Evolutionary conservation across 768 basidiomycete genomes (phyloP).

Genomic region (Psilocybe azurescens): DNA sequence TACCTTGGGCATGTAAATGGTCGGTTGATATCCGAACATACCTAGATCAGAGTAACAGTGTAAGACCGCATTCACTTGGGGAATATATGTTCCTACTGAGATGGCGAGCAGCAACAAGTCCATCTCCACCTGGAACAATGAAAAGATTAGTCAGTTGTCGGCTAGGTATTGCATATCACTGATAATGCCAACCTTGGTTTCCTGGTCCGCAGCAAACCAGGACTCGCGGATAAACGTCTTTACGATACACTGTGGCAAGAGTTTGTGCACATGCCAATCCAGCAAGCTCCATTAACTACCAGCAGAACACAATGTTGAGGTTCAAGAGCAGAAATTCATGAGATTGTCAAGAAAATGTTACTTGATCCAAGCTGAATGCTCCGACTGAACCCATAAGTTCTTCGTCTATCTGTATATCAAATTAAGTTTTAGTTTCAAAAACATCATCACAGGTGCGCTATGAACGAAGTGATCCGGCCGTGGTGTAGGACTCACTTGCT

Average conservation of each 20-base stretch:
- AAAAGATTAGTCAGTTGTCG: background rate
- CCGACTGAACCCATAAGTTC: constrained; percentile 90
- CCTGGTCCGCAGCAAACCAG: constrained; percentile 98
- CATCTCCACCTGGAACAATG: constrained; percentile 74
- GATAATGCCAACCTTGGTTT: constrained; percentile 69
- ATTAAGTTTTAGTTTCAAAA: background rate
- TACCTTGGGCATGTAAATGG: constrained; percentile 94
- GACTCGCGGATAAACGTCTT: constrained; percentile 72
- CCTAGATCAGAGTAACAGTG: constrained; percentile 44
- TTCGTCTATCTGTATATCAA: constrained; percentile 78
- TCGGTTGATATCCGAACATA: constrained; percentile 91
- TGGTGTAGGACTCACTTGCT: constrained; percentile 56
- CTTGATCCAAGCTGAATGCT: constrained; percentile 95
- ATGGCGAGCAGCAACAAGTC: constrained; percentile 94
- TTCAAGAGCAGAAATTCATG: background rate
- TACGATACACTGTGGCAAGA: constrained; percentile 76
- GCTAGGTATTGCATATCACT: too few relatives aligned
- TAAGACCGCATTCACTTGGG: background rate
- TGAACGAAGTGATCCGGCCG: too few relatives aligned
- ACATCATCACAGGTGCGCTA: background rate
- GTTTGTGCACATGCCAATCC: constrained; percentile 94
- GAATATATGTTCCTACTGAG: constrained; percentile 53
- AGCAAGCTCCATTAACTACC: constrained; percentile 93
- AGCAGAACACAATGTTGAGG: background rate
- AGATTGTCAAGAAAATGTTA: constrained; percentile 24